phyloP scores from a whole-genome alignment of 2,329 filamentous ascomycete genomes.

The Penicillium sp. region DNA sequence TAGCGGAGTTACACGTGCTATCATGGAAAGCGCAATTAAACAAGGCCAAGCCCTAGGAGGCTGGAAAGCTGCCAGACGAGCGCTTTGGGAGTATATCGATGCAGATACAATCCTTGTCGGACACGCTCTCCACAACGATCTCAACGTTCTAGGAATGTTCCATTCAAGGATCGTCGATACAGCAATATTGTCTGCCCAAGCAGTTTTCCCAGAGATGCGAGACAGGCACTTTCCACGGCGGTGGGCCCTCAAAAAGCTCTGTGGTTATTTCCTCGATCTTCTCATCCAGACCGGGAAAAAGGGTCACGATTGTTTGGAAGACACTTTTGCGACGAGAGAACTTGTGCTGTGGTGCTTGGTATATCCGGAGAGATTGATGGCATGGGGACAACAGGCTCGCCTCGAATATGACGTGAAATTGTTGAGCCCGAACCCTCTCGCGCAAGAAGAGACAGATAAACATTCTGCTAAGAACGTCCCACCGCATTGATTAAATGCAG shows the following conservation, averaged over 20 bases:
- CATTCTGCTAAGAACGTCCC: not conserved
- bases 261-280: constrained; percentile 33
- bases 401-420: not conserved
- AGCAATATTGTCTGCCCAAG: constrained; percentile 37
- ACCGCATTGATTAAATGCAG: not conserved
- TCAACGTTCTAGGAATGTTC: constrained; percentile 41
- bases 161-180: constrained; percentile 47
- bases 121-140: constrained; percentile 45
- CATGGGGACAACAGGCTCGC: constrained; percentile 26
- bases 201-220: constrained; percentile 13
- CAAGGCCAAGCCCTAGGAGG: constrained; percentile 33
- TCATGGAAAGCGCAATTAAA: constrained; percentile 29
- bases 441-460: not conserved
- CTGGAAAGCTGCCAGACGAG: constrained; percentile 42
- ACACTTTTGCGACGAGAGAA: constrained; percentile 49
- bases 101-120: constrained; percentile 47
- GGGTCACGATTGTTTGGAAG: constrained; percentile 49
- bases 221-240: constrained; percentile 6
- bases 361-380: constrained; percentile 33
- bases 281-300: constrained; percentile 30
- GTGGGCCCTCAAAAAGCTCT: constrained; percentile 1
- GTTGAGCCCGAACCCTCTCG: not conserved
- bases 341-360: constrained; percentile 45
- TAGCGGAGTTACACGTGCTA: constrained; percentile 36
- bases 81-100: constrained; percentile 43